phyloP scores from a whole-genome alignment of 106 monocot species.

The Dendrobium nobile region DNA sequence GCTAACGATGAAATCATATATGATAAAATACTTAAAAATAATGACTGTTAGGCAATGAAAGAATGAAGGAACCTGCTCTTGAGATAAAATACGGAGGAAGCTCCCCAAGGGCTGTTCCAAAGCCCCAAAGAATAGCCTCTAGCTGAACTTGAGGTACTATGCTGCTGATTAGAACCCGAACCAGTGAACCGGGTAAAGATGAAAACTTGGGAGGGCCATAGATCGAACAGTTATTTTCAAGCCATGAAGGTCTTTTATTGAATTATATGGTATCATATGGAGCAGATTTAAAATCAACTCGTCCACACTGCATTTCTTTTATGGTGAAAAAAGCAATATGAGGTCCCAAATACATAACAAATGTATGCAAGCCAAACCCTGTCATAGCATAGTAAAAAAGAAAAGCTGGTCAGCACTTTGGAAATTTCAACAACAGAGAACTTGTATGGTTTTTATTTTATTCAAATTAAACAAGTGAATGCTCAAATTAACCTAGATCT shows the following conservation, averaged over 20 bases:
- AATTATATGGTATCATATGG: slow-evolving; percentile 89
- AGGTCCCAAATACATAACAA: slow-evolving; percentile 90
- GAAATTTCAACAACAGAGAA: neutral
- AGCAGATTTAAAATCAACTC: slow-evolving; percentile 78
- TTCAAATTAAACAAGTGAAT: neutral
- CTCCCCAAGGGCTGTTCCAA: slow-evolving; percentile 96
- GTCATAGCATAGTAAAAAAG: slow-evolving; percentile 10
- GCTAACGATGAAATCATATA: neutral
- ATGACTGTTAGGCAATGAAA: neutral
- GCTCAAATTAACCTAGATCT: neutral
- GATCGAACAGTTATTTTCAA: slow-evolving; percentile 75
- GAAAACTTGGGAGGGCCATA: slow-evolving; percentile 74
- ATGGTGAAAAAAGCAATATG: slow-evolving; percentile 93
- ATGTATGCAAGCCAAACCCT: slow-evolving; percentile 99
- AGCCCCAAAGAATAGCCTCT: slow-evolving; percentile 91
- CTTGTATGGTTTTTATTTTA: neutral
- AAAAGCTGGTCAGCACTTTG: neutral
- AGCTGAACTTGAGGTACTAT: slow-evolving; percentile 79
- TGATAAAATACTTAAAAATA: neutral
- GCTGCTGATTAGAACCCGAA: slow-evolving; percentile 62
- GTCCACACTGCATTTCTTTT: slow-evolving; percentile 77
- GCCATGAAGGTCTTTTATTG: slow-evolving; percentile 79
- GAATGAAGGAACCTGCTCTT: slow-evolving; percentile 58
- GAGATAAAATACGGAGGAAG: slow-evolving; percentile 98
- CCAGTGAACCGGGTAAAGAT: slow-evolving; percentile 33